Percentiles rank a stretch among this genome's conserved stretches.
phyloP scores from a whole-genome alignment of 805 yeast genomes.

The Candida orba region DNA sequence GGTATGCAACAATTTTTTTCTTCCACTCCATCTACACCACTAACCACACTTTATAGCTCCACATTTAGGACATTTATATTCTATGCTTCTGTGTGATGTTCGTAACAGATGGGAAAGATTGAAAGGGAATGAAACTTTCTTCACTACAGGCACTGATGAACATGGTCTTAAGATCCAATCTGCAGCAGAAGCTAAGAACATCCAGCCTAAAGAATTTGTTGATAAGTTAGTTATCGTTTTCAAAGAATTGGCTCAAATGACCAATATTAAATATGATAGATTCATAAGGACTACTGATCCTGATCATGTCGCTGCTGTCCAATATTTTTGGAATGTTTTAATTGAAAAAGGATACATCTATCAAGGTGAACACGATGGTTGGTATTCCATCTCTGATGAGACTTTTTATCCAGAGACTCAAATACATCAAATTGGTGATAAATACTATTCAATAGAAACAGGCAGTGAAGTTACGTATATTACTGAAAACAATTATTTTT shows the following conservation, averaged over 20 bases:
- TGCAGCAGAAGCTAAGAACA: slow-evolving; percentile 58
- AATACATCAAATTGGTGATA: slow-evolving; percentile 34
- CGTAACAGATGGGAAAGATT: slow-evolving; percentile 64
- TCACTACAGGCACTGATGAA: slow-evolving; percentile 94
- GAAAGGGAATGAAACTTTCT: slow-evolving; percentile 35
- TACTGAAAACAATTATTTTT: slow-evolving; percentile 82
- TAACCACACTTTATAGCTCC: slow-evolving; percentile 38
- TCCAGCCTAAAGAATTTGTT: slow-evolving; percentile 62
- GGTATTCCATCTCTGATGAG: slow-evolving; percentile 94
- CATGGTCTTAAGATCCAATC: slow-evolving; percentile 89
- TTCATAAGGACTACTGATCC: slow-evolving; percentile 87
- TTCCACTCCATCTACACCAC: slow-evolving; percentile 1
- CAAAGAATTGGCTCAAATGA: slow-evolving; percentile 48
- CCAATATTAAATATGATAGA: slow-evolving; percentile 56
- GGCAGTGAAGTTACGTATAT: slow-evolving; percentile 69
- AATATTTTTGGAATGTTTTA: slow-evolving; percentile 62
- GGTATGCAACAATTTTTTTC: slow-evolving; percentile 17
- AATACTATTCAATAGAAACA: slow-evolving; percentile 54
- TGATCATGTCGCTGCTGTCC: slow-evolving; percentile 66
- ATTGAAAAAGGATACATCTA: slow-evolving; percentile 59
- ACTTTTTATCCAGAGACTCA: slow-evolving; percentile 86
- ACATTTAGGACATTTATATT: slow-evolving; percentile 87
- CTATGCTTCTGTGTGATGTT: slow-evolving; percentile 80
- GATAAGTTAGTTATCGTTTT: slow-evolving; percentile 64
- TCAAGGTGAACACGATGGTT: slow-evolving; percentile 80